These are phyloP conservation scores for Mycena rebaudengoi DNA, from an alignment of 768 basidiomycete species.

Conservation along the genomic window DNA sequence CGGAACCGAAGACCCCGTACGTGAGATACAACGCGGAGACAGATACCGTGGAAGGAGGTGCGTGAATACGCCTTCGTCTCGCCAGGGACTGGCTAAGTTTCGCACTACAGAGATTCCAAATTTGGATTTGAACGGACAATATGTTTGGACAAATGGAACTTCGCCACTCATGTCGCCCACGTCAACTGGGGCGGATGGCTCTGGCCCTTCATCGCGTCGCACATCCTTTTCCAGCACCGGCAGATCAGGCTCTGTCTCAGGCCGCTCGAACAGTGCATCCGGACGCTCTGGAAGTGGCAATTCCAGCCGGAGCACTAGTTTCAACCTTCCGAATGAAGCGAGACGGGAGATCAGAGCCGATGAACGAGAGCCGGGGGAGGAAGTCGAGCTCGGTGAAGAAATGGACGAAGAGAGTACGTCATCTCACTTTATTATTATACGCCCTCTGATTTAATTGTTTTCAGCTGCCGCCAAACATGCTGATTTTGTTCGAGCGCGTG, in stretches of 20 bases:
- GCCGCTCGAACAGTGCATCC: constrained; percentile 62
- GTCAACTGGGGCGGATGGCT: constrained; percentile 67
- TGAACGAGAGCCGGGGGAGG: constrained; percentile 68
- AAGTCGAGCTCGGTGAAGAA: constrained; percentile 79
- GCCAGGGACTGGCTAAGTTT: not conserved
- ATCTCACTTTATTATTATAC: not conserved
- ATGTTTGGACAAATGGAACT: constrained; percentile 39
- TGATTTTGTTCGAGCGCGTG: constrained; percentile 81
- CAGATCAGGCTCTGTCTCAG: constrained; percentile 58
- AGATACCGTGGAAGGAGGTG: constrained; percentile 88
- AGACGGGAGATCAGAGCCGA: constrained; percentile 64
- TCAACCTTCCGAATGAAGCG: constrained; percentile 79
- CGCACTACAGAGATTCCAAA: constrained; percentile 77
- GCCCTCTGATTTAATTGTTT: not conserved
- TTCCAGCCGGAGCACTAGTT: constrained; percentile 85
- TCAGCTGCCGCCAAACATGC: constrained; percentile 85
- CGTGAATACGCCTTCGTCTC: constrained; percentile 27
- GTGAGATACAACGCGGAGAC: constrained; percentile 90
- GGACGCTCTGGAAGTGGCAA: constrained; percentile 64
- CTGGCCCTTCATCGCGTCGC: constrained; percentile 76
- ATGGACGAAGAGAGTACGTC: constrained; percentile 89
- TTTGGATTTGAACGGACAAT: constrained; percentile 66
- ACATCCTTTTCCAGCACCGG: constrained; percentile 77
- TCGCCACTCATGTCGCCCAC: constrained; percentile 58
- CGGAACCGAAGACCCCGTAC: constrained; percentile 96